Evolutionary conservation across 176 grass and related monocot species (phyloP).

Genomic region (Bromus sterilis): DNA sequence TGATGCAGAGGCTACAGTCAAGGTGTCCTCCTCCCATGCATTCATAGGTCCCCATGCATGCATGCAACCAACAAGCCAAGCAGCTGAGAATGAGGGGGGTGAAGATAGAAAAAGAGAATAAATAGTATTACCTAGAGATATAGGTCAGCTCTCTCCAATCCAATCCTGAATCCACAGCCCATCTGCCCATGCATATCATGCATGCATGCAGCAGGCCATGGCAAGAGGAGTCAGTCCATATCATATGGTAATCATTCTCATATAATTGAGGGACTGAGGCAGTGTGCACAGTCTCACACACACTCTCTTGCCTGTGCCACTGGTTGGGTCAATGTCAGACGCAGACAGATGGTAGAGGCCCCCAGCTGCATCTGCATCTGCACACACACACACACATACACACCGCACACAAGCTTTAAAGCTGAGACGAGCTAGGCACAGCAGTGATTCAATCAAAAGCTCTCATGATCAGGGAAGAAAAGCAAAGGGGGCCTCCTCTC

Average conservation of each 20-base stretch:
- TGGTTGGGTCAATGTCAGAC: background rate
- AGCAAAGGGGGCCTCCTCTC: background rate
- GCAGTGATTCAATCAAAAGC: background rate
- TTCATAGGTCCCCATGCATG: background rate
- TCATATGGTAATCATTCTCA: slow-evolving; percentile 44
- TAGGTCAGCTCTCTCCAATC: background rate
- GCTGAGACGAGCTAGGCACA: background rate
- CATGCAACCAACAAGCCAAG: background rate
- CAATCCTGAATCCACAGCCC: background rate
- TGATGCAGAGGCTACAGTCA: background rate
- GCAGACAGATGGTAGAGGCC: background rate
- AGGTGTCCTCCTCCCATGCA: background rate
- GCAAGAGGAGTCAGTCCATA: slow-evolving; percentile 13
- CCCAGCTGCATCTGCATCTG: background rate
- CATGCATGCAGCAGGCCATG: background rate
- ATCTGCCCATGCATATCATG: background rate
- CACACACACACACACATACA: background rate
- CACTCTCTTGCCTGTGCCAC: background rate
- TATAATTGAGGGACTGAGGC: slow-evolving; percentile 16
- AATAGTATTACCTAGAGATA: background rate
- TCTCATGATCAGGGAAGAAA: background rate
- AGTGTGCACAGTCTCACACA: background rate
- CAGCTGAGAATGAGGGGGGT: slow-evolving; percentile 23
- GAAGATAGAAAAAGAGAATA: background rate
- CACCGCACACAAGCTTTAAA: background rate